phyloP scores from a whole-genome alignment of 352 stramenopile genomes.

The Phytopythium vexans region DNA sequence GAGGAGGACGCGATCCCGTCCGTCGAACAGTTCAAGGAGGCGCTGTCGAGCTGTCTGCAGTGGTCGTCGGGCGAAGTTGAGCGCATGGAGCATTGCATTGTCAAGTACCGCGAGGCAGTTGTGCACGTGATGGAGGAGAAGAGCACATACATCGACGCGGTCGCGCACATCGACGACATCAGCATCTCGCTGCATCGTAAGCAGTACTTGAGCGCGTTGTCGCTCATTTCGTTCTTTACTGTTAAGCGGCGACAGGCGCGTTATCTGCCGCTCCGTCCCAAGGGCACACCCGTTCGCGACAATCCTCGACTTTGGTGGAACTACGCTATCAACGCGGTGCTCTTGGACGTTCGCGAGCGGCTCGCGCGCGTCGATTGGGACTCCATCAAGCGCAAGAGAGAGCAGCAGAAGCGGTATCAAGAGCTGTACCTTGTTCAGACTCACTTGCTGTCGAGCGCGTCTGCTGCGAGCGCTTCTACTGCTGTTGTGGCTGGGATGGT shows the following conservation, averaged over 20 bases:
- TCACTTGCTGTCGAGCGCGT: neutral
- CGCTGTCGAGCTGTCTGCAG: slow-evolving; percentile 73
- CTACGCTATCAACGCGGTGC: slow-evolving; percentile 70
- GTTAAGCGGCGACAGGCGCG: slow-evolving; percentile 55
- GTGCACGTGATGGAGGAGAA: slow-evolving; percentile 86
- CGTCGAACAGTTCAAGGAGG: slow-evolving; percentile 65
- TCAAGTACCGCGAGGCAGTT: slow-evolving; percentile 74
- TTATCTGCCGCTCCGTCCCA: slow-evolving; percentile 59
- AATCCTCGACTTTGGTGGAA: slow-evolving; percentile 66
- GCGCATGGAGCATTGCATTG: slow-evolving; percentile 51
- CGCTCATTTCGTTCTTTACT: slow-evolving; percentile 68
- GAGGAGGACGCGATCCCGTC: slow-evolving; percentile 77
- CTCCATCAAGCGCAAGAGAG: slow-evolving; percentile 27
- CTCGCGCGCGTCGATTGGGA: slow-evolving; percentile 73
- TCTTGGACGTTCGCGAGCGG: slow-evolving; percentile 70
- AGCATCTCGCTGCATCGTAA: slow-evolving; percentile 51
- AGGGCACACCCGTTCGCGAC: slow-evolving; percentile 32
- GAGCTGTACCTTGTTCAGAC: slow-evolving; percentile 45
- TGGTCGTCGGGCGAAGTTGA: slow-evolving; percentile 64
- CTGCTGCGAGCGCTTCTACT: slow-evolving; percentile 3
- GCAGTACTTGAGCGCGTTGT: slow-evolving; percentile 76
- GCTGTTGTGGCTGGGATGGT: slow-evolving; percentile 32
- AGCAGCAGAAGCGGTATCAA: slow-evolving; percentile 48
- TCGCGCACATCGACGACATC: slow-evolving; percentile 72
- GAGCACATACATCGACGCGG: slow-evolving; percentile 83